Evolutionary conservation across 164 flowering plant species (phyloP).

Genomic region (Macadamia tetraphylla): DNA sequence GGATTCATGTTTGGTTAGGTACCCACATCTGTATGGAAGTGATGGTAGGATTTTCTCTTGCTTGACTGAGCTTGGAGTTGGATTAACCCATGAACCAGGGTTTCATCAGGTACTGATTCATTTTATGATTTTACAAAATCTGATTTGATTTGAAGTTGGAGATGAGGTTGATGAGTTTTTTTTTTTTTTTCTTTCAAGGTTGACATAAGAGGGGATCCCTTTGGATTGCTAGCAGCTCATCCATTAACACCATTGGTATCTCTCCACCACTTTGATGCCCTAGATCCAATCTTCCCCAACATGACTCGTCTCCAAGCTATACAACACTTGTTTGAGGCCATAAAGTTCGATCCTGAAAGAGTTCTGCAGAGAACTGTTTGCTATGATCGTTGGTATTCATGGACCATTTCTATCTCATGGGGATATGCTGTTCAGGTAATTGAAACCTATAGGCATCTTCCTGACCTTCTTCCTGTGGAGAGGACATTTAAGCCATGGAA

Average conservation of each 20-base stretch:
- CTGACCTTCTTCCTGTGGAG: conserved; percentile 51
- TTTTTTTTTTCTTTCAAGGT: conserved; percentile 31
- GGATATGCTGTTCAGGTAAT: conserved; percentile 70
- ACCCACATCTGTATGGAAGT: conserved; percentile 75
- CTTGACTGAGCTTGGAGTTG: conserved; percentile 80
- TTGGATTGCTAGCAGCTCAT: conserved; percentile 74
- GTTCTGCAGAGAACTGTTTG: conserved; percentile 78
- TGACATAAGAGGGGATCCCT: conserved; percentile 68
- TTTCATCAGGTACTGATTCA: conserved; percentile 77
- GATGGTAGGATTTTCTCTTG: conserved; percentile 73
- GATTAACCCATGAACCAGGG: conserved; percentile 68
- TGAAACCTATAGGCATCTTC: conserved; percentile 50
- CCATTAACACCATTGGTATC: conserved; percentile 68
- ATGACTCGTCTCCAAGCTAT: conserved; percentile 47
- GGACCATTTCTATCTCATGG: conserved; percentile 72
- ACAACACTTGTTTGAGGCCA: conserved; percentile 54
- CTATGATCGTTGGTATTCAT: conserved; percentile 38
- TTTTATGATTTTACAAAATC: not conserved
- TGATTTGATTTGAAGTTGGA: no score
- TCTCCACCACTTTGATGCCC: conserved; percentile 70
- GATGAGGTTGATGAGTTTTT: no score
- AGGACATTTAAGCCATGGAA: conserved; percentile 63
- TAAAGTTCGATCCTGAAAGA: conserved; percentile 48
- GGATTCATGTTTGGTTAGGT: conserved; percentile 70
- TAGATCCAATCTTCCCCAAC: conserved; percentile 70